These are phyloP conservation scores for Colletotrichum sp. DNA, from an alignment of 2,329 filamentous ascomycete genomes.

Conservation along the genomic window DNA sequence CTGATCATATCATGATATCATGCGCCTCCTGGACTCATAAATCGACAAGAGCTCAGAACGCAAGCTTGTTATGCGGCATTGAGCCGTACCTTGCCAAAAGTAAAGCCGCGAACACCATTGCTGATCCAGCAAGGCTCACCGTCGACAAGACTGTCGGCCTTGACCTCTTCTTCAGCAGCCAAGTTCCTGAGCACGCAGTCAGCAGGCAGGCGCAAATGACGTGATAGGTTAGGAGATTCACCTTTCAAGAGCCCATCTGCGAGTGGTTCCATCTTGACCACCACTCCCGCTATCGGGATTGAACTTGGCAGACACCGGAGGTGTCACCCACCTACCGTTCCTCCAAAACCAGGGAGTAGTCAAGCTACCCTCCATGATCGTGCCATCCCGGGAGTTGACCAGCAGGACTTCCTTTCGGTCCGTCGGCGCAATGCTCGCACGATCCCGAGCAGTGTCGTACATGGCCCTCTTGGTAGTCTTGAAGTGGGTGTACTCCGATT, in stretches of 20 bases:
- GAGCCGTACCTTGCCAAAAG: slow-evolving; percentile 49
- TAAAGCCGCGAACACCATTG: slow-evolving; percentile 84
- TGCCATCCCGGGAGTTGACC: slow-evolving; percentile 61
- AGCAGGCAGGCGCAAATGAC: neutral
- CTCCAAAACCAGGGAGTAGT: slow-evolving; percentile 85
- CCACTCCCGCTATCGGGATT: slow-evolving; percentile 59
- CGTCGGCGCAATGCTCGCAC: slow-evolving; percentile 57
- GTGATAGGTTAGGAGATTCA: slow-evolving; percentile 32
- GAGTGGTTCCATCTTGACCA: slow-evolving; percentile 81
- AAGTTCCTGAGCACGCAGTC: slow-evolving; percentile 48
- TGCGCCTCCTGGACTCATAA: neutral
- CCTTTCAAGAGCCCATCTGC: slow-evolving; percentile 81
- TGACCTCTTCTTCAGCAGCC: slow-evolving; percentile 69
- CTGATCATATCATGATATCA: neutral
- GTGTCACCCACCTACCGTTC: slow-evolving; percentile 78
- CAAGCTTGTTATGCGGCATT: neutral
- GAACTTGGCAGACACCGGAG: slow-evolving; percentile 58
- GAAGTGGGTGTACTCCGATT: slow-evolving; percentile 75
- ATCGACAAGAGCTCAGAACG: neutral
- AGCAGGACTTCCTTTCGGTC: slow-evolving; percentile 76
- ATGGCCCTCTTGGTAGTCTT: slow-evolving; percentile 80
- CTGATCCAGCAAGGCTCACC: slow-evolving; percentile 88
- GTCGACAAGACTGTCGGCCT: slow-evolving; percentile 63
- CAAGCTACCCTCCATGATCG: slow-evolving; percentile 85
- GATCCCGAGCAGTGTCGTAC: slow-evolving; percentile 73